These are phyloP conservation scores for Chlamydomonas reinhardtii DNA, from an alignment of 163 green algal genomes.

Conservation along the genomic window DNA sequence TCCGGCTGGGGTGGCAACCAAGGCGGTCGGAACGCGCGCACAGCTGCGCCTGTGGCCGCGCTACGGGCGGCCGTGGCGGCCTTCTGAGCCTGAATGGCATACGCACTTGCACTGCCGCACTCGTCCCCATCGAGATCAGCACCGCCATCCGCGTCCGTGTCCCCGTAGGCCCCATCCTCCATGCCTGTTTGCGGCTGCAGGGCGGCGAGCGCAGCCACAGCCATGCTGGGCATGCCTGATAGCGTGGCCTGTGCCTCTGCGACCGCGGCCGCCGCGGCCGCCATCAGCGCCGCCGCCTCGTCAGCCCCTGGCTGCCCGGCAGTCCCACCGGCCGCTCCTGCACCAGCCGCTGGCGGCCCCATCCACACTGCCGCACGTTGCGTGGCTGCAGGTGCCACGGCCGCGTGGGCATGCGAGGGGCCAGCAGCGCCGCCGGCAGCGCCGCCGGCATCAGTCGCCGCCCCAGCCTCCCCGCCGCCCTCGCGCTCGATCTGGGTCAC, in stretches of 20 bases:
- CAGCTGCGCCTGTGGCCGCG: background rate
- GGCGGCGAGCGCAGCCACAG: too few relatives aligned
- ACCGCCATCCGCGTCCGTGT: background rate
- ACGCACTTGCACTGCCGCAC: background rate
- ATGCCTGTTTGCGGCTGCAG: too few relatives aligned
- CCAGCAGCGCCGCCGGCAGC: too few relatives aligned
- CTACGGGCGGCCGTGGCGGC: background rate
- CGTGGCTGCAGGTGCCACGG: too few relatives aligned
- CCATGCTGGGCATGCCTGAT: too few relatives aligned
- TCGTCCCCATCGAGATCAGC: background rate
- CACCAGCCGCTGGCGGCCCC: background rate
- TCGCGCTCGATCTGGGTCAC: background rate
- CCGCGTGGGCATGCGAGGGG: background rate
- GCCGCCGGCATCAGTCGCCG: too few relatives aligned
- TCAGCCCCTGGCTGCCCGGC: background rate
- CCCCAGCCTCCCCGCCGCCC: background rate
- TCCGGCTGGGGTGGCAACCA: background rate
- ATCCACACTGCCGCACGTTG: too few relatives aligned
- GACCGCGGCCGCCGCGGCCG: background rate
- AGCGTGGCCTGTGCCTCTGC: background rate
- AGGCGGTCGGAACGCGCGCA: conserved; percentile 11
- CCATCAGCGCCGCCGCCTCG: background rate
- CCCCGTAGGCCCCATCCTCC: background rate
- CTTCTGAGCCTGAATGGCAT: background rate
- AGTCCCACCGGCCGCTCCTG: too few relatives aligned